Evolutionary conservation across 495 filamentous ascomycete genomes (phyloP).

Genomic region (Aspergillus ostianus): DNA sequence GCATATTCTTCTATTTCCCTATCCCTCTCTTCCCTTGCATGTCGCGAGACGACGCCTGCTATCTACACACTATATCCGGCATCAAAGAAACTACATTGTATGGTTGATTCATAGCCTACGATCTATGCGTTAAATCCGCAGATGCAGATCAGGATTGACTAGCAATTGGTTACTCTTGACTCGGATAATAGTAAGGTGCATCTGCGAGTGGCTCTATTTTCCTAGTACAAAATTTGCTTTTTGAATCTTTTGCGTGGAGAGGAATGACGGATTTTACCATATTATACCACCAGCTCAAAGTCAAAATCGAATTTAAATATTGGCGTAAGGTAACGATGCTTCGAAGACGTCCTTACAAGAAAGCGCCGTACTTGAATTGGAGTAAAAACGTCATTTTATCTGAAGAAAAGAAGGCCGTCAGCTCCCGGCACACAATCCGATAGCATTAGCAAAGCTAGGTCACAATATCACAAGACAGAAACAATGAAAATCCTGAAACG

Average conservation of each 20-base stretch:
- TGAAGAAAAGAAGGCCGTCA: neutral
- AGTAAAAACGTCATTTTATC: neutral
- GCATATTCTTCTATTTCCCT: conserved; percentile 26
- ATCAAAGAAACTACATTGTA: conserved; percentile 15
- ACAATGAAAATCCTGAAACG: neutral
- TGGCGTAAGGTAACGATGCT: neutral
- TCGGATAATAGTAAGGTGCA: conserved; percentile 8
- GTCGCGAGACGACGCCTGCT: conserved; percentile 27
- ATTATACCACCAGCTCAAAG: neutral
- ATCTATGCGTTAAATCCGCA: conserved; percentile 15
- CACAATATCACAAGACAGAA: neutral
- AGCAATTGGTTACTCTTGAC: conserved; percentile 1
- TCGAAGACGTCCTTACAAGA: neutral
- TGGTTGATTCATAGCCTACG: conserved; percentile 11
- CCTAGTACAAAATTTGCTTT: neutral
- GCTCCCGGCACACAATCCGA: neutral
- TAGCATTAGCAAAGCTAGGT: neutral
- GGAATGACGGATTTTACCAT: neutral
- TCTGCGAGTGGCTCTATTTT: neutral
- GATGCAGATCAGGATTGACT: conserved; percentile 19
- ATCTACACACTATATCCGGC: conserved; percentile 20
- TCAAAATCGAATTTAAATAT: neutral
- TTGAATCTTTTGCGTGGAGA: neutral
- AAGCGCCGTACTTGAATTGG: neutral
- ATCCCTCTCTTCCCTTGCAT: conserved; percentile 16